Evolutionary conservation across 83 land plant species (phyloP).

Genomic region (Diphasiastrum complanatum): DNA sequence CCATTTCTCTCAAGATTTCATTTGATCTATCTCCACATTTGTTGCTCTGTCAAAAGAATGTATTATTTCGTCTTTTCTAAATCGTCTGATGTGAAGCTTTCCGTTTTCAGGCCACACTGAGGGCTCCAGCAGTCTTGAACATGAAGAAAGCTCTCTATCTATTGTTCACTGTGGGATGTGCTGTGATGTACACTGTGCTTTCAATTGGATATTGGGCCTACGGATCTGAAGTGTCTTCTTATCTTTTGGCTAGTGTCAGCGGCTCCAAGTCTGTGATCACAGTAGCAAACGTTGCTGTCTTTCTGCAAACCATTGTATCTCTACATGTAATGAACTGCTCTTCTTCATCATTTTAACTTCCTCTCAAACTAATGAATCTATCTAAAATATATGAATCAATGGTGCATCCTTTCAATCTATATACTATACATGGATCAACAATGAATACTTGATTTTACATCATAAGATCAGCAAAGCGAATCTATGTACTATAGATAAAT

Average conservation of each 20-base stretch:
- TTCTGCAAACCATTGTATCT: slow-evolving; percentile 34
- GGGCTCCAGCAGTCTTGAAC: slow-evolving; percentile 28
- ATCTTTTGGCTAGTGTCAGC: slow-evolving; percentile 27
- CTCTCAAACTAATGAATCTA: slow-evolving; percentile 1
- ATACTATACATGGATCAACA: neutral
- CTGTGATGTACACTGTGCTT: slow-evolving; percentile 30
- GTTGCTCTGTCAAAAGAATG: neutral
- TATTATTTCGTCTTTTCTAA: neutral
- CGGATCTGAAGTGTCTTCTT: slow-evolving; percentile 35
- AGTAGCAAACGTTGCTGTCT: slow-evolving; percentile 25
- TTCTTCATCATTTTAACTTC: neutral
- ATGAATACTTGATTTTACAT: no score
- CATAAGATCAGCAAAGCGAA: no score
- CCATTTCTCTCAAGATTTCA: neutral
- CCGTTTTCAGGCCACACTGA: slow-evolving; percentile 29
- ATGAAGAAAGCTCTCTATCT: slow-evolving; percentile 33
- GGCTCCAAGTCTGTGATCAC: slow-evolving; percentile 39
- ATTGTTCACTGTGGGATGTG: slow-evolving; percentile 28
- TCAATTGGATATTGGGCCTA: slow-evolving; percentile 49
- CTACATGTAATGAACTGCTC: slow-evolving; percentile 42
- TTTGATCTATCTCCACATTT: neutral
- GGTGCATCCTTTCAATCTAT: neutral
- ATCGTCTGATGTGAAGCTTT: neutral
- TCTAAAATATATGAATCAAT: neutral
- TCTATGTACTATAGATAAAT: no score